A percentile compares a stretch with the other conserved stretches of the same genome.
Evolutionary conservation across 2,329 filamentous ascomycete genomes (phyloP).

Genomic region (Hymenoscyphus linearis): DNA sequence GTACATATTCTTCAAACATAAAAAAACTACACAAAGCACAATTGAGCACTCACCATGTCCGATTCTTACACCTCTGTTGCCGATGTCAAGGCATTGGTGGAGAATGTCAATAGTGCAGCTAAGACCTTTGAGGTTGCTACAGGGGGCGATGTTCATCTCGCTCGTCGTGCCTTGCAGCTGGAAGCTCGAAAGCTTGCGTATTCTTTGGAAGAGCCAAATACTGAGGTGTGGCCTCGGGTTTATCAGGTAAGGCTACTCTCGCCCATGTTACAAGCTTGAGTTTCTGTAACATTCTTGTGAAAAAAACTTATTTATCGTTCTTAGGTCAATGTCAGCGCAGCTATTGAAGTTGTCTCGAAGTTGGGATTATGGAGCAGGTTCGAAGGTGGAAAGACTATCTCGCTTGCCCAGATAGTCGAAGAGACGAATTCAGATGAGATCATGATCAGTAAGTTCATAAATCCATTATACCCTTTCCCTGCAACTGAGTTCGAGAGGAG

Average conservation of each 20-base stretch:
- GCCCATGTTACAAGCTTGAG: neutral
- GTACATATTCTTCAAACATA: neutral
- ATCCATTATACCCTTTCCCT: neutral
- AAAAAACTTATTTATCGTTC: neutral
- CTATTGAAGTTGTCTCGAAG: constrained; percentile 20
- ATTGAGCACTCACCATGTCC: constrained; percentile 11
- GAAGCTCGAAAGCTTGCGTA: constrained; percentile 21
- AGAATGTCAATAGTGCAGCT: constrained; percentile 16
- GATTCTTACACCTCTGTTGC: constrained; percentile 11
- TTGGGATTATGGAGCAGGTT: constrained; percentile 20
- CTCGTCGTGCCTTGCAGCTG: constrained; percentile 20
- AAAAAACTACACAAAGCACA: neutral
- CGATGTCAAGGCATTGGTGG: constrained; percentile 18
- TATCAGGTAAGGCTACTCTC: constrained; percentile 15
- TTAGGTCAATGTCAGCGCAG: constrained; percentile 21
- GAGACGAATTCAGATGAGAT: constrained; percentile 20
- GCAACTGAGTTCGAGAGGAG: neutral
- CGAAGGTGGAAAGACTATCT: constrained; percentile 19
- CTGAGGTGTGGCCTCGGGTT: constrained; percentile 23
- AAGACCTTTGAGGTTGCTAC: constrained; percentile 12
- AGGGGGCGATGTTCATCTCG: constrained; percentile 12
- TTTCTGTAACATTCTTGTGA: neutral
- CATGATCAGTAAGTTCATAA: constrained; percentile 18
- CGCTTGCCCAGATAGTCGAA: constrained; percentile 17
- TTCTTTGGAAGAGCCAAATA: constrained; percentile 23